Base-by-base conservation (phyloP, 2,329 filamentous ascomycete genomes). In the Monilinia polystroma region DNA sequence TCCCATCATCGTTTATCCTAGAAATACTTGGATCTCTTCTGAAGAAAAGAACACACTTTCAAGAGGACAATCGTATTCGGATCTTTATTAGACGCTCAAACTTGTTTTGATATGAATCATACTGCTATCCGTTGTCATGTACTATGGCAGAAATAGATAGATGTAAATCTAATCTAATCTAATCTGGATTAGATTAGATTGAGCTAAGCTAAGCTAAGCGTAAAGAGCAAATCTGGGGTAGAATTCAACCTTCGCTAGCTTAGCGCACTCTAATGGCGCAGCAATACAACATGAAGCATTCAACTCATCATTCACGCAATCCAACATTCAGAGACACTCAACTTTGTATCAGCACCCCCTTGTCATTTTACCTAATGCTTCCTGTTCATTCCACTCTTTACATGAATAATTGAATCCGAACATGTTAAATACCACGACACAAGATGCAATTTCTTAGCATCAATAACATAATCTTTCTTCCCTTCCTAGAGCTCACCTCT, bases 361-460 rank as follows among this genome's bases (percentile, higher is more conserved):
- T 29, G 23, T 14, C 18, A 14, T 38, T 26, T 62, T 2, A 41
- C 16, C 29, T 60, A 20, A 4, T 7, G 38, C 35, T 38, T 26
- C n/a, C 29, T 43, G 16, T 0, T 45, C 5, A 5, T 35, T 45
- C 5, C 11, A 32, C 32, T 23, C 26, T 54, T 29, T 4, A 32
- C 23, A 32, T 3, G 29, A 45, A 10, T n/a, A 8, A 38, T 45
- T 16, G 2, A 43, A 45, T 26, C 32, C 55, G 63, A 70, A 70
- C 67, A 73, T 74, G 71, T 73, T 67, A 74, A 18, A 51, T 35
- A 60, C 52, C n/a, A n/a, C 53, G 16, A 62, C 41, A 43, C 67
- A 73, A 68, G 66, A 75, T 75, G 74, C 72, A 67, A 55, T 64
- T 67, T 59, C 32, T 47, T 18, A 70, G 68, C 69, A 72, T 70